Evolutionary conservation across 2,329 filamentous ascomycete genomes (phyloP).

Genomic region (Cladosporium colombiae): DNA sequence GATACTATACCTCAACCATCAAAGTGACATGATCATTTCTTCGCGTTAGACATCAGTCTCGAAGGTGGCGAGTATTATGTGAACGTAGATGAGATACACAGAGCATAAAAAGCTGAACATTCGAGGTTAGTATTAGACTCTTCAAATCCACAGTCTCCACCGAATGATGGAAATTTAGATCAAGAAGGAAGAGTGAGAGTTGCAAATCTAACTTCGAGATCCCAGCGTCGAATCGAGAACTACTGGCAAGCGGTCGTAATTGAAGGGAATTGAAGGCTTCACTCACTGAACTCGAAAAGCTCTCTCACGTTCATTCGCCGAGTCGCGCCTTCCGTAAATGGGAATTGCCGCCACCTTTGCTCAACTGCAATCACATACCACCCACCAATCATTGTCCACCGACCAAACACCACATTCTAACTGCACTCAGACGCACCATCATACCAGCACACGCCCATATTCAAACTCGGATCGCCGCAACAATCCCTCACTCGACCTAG

Average conservation of each 20-base stretch:
- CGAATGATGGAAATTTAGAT: neutral
- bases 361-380: neutral
- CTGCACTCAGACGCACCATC: neutral
- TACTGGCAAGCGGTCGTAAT: neutral
- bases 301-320: neutral
- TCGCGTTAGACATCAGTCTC: no score
- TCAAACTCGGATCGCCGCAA: neutral
- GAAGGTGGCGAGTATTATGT: no score
- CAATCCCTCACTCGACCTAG: neutral
- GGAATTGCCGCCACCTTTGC: neutral
- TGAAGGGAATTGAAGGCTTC: neutral
- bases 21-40: no score
- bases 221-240: neutral
- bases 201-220: neutral
- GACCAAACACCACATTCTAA: neutral
- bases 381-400: neutral
- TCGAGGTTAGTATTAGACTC: neutral
- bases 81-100: neutral
- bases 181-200: neutral
- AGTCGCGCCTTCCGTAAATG: neutral
- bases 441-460: neutral
- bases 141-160: neutral
- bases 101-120: neutral
- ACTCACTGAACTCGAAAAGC: neutral
- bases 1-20: no score